Evolutionary conservation across 306 rosid genomes (phyloP).

Genomic region (Fragaria nilgerrensis): DNA sequence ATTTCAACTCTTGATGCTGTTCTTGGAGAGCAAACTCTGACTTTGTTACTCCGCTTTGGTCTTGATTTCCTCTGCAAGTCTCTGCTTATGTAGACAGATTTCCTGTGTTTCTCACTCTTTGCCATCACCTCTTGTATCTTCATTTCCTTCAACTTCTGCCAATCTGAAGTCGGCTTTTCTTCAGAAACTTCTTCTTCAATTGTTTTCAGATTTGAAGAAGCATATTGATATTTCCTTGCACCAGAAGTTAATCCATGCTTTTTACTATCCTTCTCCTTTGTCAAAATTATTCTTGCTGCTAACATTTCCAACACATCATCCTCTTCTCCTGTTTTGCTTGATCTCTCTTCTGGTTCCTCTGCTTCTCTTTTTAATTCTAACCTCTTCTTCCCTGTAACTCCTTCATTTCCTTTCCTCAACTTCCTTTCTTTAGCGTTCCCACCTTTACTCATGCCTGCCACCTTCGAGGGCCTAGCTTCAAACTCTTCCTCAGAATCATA

Average conservation of each 20-base stretch:
- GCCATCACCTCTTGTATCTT: slow-evolving; percentile 45
- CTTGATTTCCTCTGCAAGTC: slow-evolving; percentile 51
- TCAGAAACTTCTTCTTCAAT: slow-evolving; percentile 26
- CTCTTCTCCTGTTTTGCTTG: slow-evolving; percentile 32
- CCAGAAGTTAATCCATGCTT: slow-evolving; percentile 11
- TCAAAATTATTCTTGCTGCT: slow-evolving; percentile 41
- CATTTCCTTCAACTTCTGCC: slow-evolving; percentile 37
- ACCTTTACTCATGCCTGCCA: slow-evolving; percentile 35
- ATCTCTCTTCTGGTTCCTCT: slow-evolving; percentile 32
- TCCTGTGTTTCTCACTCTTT: slow-evolving; percentile 44
- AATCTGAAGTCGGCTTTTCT: slow-evolving; percentile 25
- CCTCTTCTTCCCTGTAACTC: slow-evolving; percentile 30
- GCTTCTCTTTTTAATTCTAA: slow-evolving; percentile 35
- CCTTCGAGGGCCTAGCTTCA: slow-evolving; percentile 22
- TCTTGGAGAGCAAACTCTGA: slow-evolving; percentile 64
- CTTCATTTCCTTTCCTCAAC: slow-evolving; percentile 24
- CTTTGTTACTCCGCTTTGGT: slow-evolving; percentile 44
- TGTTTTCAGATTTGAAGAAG: slow-evolving; percentile 33
- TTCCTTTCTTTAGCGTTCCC: slow-evolving; percentile 35
- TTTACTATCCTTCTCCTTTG: slow-evolving; percentile 20
- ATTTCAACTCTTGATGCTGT: slow-evolving; percentile 60
- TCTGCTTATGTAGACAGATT: slow-evolving; percentile 53
- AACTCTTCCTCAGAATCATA: slow-evolving; percentile 40
- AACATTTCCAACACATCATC: slow-evolving; percentile 33
- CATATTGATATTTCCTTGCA: slow-evolving; percentile 35